Conservation (phyloP, 371 early-diverging fungal genomes). For the Mortierella sp. region DNA sequence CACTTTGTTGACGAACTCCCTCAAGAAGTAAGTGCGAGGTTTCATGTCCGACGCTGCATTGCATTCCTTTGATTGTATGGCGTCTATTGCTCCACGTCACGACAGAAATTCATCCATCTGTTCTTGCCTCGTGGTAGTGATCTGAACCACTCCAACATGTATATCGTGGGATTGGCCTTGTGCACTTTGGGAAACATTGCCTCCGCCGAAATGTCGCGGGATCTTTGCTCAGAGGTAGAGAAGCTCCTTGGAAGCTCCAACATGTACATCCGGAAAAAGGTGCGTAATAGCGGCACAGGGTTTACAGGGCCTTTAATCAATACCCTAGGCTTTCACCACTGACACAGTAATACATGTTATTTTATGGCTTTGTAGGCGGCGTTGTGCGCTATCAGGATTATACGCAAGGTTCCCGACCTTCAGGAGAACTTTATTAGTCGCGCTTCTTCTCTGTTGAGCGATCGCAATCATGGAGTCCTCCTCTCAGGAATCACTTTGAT, state of each 20-base stretch:
- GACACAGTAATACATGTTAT: no score
- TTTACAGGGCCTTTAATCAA: background rate
- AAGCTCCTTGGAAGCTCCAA: constrained; percentile 90
- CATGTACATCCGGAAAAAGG: constrained; percentile 96
- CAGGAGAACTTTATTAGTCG: constrained; percentile 84
- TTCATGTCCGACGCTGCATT: background rate
- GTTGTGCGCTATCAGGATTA: constrained; percentile 89
- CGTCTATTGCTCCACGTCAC: constrained; percentile 16
- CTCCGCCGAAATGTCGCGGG: constrained; percentile 94
- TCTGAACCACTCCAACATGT: constrained; percentile 94
- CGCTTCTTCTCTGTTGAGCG: constrained; percentile 81
- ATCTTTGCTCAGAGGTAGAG: constrained; percentile 94
- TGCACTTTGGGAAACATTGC: constrained; percentile 96
- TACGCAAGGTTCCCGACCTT: constrained; percentile 94
- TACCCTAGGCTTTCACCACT: no score
- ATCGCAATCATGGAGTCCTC: constrained; percentile 96
- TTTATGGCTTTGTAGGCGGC: constrained; percentile 75
- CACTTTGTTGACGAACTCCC: constrained; percentile 95
- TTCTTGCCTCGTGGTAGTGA: constrained; percentile 68
- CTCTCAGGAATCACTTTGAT: constrained; percentile 93
- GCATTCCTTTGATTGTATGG: background rate
- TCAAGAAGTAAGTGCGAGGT: constrained; percentile 82
- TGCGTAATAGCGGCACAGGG: constrained; percentile 22
- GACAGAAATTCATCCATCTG: constrained; percentile 8
- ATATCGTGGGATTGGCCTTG: constrained; percentile 94